Evolutionary conservation across 75 land plant species (phyloP).

Genomic region (Pinus tabuliformis): DNA sequence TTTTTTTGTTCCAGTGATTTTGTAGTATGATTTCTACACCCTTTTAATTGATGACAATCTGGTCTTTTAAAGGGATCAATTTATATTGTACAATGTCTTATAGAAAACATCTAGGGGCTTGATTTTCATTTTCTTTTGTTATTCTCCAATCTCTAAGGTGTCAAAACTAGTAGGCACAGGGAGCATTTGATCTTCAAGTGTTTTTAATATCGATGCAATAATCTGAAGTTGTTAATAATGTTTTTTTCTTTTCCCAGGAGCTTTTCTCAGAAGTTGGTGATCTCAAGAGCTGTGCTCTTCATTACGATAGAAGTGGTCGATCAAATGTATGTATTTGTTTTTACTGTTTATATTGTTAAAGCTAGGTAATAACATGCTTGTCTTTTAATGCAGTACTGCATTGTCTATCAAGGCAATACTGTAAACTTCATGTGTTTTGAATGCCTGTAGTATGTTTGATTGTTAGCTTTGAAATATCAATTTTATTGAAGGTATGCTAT

Average conservation of each 20-base stretch:
- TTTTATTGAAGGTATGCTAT: too few species aligned
- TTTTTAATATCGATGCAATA: too few species aligned
- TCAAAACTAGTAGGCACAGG: background rate
- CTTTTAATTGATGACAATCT: background rate
- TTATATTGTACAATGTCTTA: background rate
- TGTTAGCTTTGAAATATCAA: too few species aligned
- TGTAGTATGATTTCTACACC: too few species aligned
- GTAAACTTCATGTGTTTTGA: background rate
- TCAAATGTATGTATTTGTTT: constrained; percentile 40
- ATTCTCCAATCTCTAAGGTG: background rate
- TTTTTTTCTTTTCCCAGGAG: constrained; percentile 22
- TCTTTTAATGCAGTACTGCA: too few species aligned
- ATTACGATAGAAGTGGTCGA: constrained; percentile 61
- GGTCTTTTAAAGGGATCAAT: background rate
- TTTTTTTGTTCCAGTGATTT: too few species aligned
- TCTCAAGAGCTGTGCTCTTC: constrained; percentile 38
- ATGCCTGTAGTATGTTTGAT: background rate
- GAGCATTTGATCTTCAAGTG: background rate
- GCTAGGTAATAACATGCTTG: background rate
- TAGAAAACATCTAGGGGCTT: background rate
- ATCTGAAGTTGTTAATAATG: too few species aligned
- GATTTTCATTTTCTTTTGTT: background rate
- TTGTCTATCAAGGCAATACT: background rate
- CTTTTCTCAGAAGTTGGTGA: constrained; percentile 64
- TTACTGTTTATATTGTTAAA: too few species aligned